Evolutionary conservation across 768 basidiomycete species (phyloP).

Genomic region (Galerina marginata): DNA sequence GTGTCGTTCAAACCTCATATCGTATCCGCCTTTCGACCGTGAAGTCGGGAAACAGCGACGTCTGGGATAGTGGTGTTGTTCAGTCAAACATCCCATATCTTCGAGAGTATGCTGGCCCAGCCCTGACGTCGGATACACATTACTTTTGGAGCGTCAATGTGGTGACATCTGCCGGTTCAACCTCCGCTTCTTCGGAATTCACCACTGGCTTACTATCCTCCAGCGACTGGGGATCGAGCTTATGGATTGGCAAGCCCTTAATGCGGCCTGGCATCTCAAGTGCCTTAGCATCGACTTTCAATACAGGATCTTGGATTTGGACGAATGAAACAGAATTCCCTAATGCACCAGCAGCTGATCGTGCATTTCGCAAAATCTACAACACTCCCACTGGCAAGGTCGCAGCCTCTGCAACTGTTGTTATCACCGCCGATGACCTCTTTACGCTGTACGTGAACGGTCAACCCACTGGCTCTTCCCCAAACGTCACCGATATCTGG

Average conservation of each 20-base stretch:
- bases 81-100: conserved; percentile 27
- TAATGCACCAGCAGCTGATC: conserved; percentile 26
- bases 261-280: conserved; percentile 10
- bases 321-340: conserved; percentile 26
- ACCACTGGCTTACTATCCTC: conserved; percentile 31
- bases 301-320: conserved; percentile 34
- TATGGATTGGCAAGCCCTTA: conserved; percentile 33
- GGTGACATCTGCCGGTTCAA: conserved; percentile 22
- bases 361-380: conserved; percentile 37
- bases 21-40: conserved; percentile 27
- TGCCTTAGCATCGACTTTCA: conserved; percentile 26
- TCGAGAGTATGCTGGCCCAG: conserved; percentile 30
- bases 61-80: conserved; percentile 32
- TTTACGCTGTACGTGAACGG: conserved; percentile 37
- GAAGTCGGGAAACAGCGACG: conserved; percentile 20
- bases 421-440: conserved; percentile 33
- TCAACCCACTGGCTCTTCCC: conserved; percentile 24
- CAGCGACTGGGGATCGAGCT: conserved; percentile 30
- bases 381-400: conserved; percentile 28
- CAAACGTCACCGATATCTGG: conserved; percentile 29
- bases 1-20: conserved; percentile 28
- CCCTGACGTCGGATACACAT: conserved; percentile 27
- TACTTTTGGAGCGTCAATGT: conserved; percentile 34
- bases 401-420: conserved; percentile 23
- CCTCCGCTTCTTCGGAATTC: conserved; percentile 29